These are phyloP conservation scores for Rhytidiadelphus loreus DNA, from an alignment of 225 moss, liverwort and hornwort species.

Conservation along the genomic window DNA sequence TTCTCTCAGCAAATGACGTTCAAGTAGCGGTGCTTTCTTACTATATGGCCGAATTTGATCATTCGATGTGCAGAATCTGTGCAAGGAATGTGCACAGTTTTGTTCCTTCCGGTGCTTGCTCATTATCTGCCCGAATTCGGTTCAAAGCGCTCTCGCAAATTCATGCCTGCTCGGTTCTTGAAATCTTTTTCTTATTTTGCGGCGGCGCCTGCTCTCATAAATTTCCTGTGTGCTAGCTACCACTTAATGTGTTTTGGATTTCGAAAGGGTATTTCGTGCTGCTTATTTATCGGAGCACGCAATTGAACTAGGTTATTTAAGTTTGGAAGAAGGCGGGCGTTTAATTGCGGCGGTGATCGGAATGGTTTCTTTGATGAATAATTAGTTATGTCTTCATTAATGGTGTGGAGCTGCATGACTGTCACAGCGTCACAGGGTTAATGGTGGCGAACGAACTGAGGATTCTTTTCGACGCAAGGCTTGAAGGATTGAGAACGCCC, in stretches of 20 bases:
- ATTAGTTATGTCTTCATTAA: background rate
- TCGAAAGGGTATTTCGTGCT: background rate
- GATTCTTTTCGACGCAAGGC: background rate
- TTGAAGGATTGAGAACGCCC: background rate
- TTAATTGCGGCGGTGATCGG: background rate
- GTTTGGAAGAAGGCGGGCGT: background rate
- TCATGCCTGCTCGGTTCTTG: background rate
- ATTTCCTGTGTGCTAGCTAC: background rate
- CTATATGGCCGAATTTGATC: background rate
- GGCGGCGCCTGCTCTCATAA: background rate
- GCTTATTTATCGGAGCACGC: background rate
- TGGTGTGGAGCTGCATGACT: background rate
- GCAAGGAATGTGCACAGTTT: background rate
- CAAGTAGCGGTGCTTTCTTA: background rate
- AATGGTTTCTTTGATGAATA: background rate
- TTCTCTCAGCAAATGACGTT: background rate
- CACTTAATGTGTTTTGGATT: background rate
- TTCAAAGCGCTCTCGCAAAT: background rate
- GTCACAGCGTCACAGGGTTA: background rate
- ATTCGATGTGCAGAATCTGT: background rate
- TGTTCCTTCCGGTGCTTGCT: background rate
- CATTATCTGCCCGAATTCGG: background rate
- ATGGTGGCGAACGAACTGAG: background rate
- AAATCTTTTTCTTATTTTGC: background rate
- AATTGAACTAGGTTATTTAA: background rate